Percentiles rank a stretch among this genome's conserved stretches.
These are phyloP conservation scores for Ceratocystis cubensis DNA, from an alignment of 2,329 filamentous ascomycete genomes.

Conservation along the genomic window DNA sequence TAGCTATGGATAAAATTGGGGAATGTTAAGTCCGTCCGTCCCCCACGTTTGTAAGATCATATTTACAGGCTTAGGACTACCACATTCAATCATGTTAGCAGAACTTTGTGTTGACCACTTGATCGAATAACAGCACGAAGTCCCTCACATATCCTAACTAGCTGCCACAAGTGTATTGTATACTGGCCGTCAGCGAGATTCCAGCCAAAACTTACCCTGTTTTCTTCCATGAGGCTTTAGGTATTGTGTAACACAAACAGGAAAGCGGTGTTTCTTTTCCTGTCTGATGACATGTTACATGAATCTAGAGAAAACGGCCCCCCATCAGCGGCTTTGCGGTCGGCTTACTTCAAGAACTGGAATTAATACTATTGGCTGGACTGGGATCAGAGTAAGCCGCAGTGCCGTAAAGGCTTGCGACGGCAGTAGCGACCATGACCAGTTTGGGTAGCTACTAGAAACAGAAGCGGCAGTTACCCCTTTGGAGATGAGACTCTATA, in stretches of 20 bases:
- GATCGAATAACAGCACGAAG: too few species aligned
- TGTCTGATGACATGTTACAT: not conserved
- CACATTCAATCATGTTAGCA: too few species aligned
- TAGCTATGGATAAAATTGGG: not conserved
- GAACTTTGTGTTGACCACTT: too few species aligned
- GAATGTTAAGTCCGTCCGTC: too few species aligned
- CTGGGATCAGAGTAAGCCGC: not conserved
- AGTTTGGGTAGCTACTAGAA: not conserved
- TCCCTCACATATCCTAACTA: too few species aligned
- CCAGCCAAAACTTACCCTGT: too few species aligned
- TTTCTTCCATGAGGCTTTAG: not conserved
- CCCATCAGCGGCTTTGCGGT: not conserved
- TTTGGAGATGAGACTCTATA: not conserved
- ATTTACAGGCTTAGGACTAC: too few species aligned
- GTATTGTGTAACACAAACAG: not conserved
- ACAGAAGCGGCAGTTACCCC: not conserved
- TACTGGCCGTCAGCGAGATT: too few species aligned
- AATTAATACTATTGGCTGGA: not conserved
- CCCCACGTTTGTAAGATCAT: too few species aligned
- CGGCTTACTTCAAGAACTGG: not conserved
- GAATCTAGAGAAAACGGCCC: not conserved
- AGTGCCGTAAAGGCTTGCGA: not conserved
- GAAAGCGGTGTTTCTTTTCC: not conserved
- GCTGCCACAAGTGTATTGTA: too few species aligned
- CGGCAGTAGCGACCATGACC: not conserved